phyloP scores from a whole-genome alignment of 768 basidiomycete species.

The Boletus vermiculosoides region DNA sequence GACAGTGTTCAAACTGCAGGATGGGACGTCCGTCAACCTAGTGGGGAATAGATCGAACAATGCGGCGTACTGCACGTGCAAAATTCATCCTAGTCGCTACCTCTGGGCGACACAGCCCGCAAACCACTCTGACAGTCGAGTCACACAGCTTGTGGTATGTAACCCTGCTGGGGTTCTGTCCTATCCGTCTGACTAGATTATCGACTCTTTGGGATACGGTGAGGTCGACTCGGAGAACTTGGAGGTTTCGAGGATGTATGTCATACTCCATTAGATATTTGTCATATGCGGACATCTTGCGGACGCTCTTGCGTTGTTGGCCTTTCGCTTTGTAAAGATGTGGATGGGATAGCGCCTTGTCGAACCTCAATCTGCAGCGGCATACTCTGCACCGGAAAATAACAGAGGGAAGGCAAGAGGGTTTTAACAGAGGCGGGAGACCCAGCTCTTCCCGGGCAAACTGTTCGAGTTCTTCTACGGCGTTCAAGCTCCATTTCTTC shows the following conservation, averaged over 20 bases:
- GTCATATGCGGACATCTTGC: not conserved
- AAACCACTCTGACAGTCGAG: constrained; percentile 8
- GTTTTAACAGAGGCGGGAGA: constrained; percentile 3
- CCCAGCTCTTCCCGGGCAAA: not conserved
- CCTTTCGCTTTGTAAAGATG: constrained; percentile 4
- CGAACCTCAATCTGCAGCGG: not conserved
- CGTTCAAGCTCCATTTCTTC: constrained; percentile 8
- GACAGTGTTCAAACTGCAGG: constrained; percentile 10
- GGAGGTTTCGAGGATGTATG: not conserved
- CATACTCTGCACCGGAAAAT: constrained; percentile 13
- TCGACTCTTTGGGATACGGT: constrained; percentile 1
- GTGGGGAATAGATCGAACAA: not conserved
- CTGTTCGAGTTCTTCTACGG: constrained; percentile 10
- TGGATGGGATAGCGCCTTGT: constrained; percentile 3
- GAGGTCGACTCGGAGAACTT: constrained; percentile 9
- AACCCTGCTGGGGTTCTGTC: constrained; percentile 6
- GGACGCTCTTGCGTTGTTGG: not conserved
- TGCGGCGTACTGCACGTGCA: constrained; percentile 1
- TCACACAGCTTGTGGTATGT: not conserved
- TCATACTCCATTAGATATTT: not conserved
- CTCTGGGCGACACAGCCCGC: constrained; percentile 2
- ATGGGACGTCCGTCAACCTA: not conserved
- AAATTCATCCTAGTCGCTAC: constrained; percentile 3
- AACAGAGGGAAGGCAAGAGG: constrained; percentile 4
- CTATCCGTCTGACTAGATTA: constrained; percentile 9